Evolutionary conservation across 1,284 basidiomycete species (phyloP).

Genomic region (Heterobasidion parviporum): DNA sequence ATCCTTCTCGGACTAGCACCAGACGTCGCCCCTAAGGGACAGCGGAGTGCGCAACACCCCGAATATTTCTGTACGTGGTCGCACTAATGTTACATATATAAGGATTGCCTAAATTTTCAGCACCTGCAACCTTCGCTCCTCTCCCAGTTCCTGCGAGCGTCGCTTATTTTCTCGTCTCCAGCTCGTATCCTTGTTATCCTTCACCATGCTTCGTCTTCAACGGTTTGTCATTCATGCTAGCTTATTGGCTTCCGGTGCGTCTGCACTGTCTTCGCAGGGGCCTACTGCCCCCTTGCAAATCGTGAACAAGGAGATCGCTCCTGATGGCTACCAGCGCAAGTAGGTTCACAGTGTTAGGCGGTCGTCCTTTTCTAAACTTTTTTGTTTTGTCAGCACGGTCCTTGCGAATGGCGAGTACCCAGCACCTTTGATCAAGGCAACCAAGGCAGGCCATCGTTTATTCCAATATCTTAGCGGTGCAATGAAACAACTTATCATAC

Average conservation of each 20-base stretch:
- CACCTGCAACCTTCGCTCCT: no score
- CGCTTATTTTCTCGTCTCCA: no score
- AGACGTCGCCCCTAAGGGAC: no score
- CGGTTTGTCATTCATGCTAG: background rate
- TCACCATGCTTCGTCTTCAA: background rate
- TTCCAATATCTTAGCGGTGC: background rate
- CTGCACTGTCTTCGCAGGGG: background rate
- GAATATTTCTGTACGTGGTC: no score
- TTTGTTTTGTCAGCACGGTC: slow-evolving; percentile 13
- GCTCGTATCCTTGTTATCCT: background rate
- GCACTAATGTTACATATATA: no score
- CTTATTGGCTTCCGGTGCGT: background rate
- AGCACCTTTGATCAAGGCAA: slow-evolving; percentile 18
- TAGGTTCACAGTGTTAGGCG: background rate
- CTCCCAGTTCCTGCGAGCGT: no score
- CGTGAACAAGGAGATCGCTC: slow-evolving; percentile 1
- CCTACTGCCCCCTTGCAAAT: slow-evolving; percentile 3
- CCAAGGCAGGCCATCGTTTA: slow-evolving; percentile 14
- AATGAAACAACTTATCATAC: background rate
- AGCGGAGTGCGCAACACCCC: no score
- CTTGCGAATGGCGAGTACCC: slow-evolving; percentile 21
- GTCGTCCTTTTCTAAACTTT: background rate
- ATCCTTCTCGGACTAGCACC: no score
- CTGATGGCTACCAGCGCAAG: slow-evolving; percentile 1
- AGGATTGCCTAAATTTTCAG: no score